phyloP scores from a whole-genome alignment of 352 stramenopile species.

The Peronosclerospora sorghi region DNA sequence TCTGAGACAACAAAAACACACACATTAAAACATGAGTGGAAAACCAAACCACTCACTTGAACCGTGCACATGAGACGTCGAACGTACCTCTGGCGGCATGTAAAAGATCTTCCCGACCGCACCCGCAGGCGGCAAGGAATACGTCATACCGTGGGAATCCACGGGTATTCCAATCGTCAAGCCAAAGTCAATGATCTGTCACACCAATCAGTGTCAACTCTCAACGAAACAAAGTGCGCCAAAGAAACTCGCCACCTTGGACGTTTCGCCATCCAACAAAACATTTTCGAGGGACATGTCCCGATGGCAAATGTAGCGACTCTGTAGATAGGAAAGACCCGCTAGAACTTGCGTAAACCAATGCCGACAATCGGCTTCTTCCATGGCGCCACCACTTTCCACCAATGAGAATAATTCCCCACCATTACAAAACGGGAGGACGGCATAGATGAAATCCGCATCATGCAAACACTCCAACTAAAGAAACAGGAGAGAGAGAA shows the following conservation, averaged over 20 bases:
- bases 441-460: conserved; percentile 74
- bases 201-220: background rate
- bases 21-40: too few species aligned
- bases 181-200: conserved; percentile 82
- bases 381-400: conserved; percentile 69
- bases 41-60: too few species aligned
- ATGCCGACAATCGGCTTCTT: conserved; percentile 63
- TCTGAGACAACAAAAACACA: conserved; percentile 23
- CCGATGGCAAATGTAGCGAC: conserved; percentile 76
- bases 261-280: conserved; percentile 68
- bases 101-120: conserved; percentile 86
- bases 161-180: conserved; percentile 78
- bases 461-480: conserved; percentile 80
- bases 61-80: too few species aligned
- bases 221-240: background rate
- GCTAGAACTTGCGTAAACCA: conserved; percentile 79
- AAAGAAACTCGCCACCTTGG: conserved; percentile 37
- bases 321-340: conserved; percentile 72
- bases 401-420: conserved; percentile 78
- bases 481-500: background rate
- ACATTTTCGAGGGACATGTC: conserved; percentile 62
- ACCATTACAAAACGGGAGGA: conserved; percentile 78
- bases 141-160: conserved; percentile 76
- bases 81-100: conserved; percentile 73
- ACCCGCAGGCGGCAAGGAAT: conserved; percentile 64